phyloP scores from a whole-genome alignment of 2,329 filamentous ascomycete species.

The Exophiala sp. region DNA sequence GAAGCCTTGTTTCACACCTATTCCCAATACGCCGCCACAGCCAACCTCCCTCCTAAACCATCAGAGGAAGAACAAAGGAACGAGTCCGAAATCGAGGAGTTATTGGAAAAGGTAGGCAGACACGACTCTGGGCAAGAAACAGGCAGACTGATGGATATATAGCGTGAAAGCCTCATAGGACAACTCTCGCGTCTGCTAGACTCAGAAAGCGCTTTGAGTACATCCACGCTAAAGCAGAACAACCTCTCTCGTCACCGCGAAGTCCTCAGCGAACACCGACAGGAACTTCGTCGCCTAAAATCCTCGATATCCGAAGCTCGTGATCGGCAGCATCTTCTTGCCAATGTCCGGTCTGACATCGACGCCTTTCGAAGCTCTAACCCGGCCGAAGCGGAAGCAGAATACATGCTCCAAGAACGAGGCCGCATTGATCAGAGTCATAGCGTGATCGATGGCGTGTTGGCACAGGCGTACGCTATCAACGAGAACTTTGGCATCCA shows the following conservation, averaged over 20 bases:
- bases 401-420: conserved; percentile 95
- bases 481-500: conserved; percentile 88
- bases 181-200: conserved; percentile 88
- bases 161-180: conserved; percentile 77
- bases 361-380: conserved; percentile 80
- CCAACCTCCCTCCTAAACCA: conserved; percentile 76
- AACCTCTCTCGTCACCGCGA: conserved; percentile 89
- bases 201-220: conserved; percentile 80
- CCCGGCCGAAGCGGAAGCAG: conserved; percentile 78
- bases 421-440: conserved; percentile 83
- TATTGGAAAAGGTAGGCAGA: conserved; percentile 69
- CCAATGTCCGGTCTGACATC: conserved; percentile 88
- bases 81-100: conserved; percentile 76
- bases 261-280: conserved; percentile 80
- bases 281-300: conserved; percentile 73
- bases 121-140: too few species aligned
- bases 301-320: conserved; percentile 71
- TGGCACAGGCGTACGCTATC: conserved; percentile 94
- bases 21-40: conserved; percentile 80
- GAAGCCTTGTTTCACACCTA: conserved; percentile 70
- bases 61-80: conserved; percentile 78
- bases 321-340: conserved; percentile 83
- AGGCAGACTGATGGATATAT: conserved; percentile 6
- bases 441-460: conserved; percentile 80
- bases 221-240: conserved; percentile 94